Base-by-base conservation (phyloP, 129 eudicot genomes). In the Flaveria robusta region DNA sequence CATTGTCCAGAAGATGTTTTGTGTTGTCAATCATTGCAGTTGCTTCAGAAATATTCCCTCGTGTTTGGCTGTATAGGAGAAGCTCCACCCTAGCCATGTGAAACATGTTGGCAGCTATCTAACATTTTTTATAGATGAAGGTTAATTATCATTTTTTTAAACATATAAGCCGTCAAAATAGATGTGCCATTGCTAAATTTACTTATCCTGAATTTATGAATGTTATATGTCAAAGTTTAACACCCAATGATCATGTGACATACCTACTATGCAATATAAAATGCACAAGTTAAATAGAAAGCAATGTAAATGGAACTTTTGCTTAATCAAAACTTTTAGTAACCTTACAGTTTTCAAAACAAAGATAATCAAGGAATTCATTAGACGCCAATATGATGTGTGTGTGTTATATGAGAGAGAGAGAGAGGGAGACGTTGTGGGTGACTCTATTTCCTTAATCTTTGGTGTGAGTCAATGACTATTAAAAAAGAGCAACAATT, bases 21-120 rank as follows among this genome's bases (percentile, higher is more conserved):
- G 95, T 90, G 23, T 70, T 72, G 15, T 86, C 88, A 85, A 90
- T 83, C 80, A 86, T 85, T 64, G 78, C 67, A 47, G 82, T 74
- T 66, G 87, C 91, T 76, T 85, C 72, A 66, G 88, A 76, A 59
- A 47, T 46, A 81, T 81, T 58, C 5, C 66, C 69, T 66, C 69
- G 79, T 73, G 77, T 66, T 79, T 83, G 81, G 62, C 70, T 72
- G 67, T 71, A 70, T 15, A 79, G 79, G 50, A 86, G 88, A 74
- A 83, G 80, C 75, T 87, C 85, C 72, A 93, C 83, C 81, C 88
- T 85, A 76, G 91, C 97, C 77, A 93, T 51, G 79, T 83, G 76
- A 73, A 93, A 83, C 88, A 88, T 81, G 83, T 90, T 90, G 72
- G 91, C 89, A 39, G 96, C 96, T 72, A 88, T 75, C 93, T 88